Conservation (phyloP, 2,329 filamentous ascomycete genomes). For the Microdochium trichocladiopsis region DNA sequence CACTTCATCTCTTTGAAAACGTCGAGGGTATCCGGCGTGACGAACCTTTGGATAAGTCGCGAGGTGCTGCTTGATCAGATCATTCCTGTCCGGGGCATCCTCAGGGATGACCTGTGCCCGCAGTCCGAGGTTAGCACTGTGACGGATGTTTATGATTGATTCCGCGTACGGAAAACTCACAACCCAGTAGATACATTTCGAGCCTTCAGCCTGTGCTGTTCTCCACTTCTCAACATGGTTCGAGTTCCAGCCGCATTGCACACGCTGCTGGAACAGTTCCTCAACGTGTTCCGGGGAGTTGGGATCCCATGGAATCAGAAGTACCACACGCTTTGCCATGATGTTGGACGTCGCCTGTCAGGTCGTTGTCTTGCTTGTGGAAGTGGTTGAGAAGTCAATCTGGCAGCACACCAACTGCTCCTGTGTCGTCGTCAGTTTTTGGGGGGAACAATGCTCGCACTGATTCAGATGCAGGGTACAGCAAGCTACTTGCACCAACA, state of each 20-base stretch:
- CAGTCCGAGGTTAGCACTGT: constrained; percentile 9
- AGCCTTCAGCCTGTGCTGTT: constrained; percentile 8
- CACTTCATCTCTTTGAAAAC: not conserved
- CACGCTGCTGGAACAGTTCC: constrained; percentile 13
- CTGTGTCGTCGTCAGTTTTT: no score
- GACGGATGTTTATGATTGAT: constrained; percentile 4
- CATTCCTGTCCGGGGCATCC: not conserved
- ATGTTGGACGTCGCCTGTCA: no score
- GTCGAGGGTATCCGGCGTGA: not conserved
- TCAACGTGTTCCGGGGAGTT: constrained; percentile 12
- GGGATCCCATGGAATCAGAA: constrained; percentile 17
- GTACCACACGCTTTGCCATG: constrained; percentile 1
- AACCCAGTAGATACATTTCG: constrained; percentile 11
- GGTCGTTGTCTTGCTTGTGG: no score
- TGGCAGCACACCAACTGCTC: no score
- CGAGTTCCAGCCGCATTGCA: constrained; percentile 15
- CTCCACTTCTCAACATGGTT: constrained; percentile 12
- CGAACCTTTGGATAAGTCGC: not conserved
- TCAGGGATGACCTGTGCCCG: not conserved
- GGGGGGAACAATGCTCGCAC: no score
- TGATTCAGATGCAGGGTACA: no score
- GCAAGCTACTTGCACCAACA: no score
- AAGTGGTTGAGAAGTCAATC: no score
- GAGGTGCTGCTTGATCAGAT: not conserved
- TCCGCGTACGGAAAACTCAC: not conserved